phyloP scores from a whole-genome alignment of 495 filamentous ascomycete genomes.

The Friedmanniomyces endolithicus region DNA sequence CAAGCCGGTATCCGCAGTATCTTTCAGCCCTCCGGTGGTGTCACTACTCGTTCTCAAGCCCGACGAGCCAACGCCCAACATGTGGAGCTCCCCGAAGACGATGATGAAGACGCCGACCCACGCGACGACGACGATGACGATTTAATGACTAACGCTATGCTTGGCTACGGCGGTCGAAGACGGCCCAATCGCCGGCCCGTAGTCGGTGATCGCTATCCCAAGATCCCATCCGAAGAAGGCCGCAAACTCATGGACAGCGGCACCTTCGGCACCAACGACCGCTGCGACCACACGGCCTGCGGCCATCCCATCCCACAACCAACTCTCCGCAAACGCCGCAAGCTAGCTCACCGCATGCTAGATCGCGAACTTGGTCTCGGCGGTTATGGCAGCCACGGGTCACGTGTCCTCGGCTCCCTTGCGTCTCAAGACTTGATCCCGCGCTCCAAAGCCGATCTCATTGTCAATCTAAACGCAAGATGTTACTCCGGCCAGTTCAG shows the following conservation, averaged over 20 bases:
- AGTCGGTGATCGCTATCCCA: constrained; percentile 43
- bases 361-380: constrained; percentile 67
- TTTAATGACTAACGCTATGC: constrained; percentile 20
- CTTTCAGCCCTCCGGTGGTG: constrained; percentile 24
- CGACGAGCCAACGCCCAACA: constrained; percentile 8
- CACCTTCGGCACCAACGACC: constrained; percentile 54
- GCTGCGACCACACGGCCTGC: constrained; percentile 27
- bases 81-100: constrained; percentile 30
- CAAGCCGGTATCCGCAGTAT: constrained; percentile 31
- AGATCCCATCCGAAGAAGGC: constrained; percentile 66
- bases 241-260: constrained; percentile 66
- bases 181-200: constrained; percentile 15
- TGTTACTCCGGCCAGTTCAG: constrained; percentile 96
- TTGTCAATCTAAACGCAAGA: constrained; percentile 71
- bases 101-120: constrained; percentile 26
- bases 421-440: constrained; percentile 45
- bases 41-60: constrained; percentile 27
- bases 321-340: constrained; percentile 44
- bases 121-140: constrained; percentile 34
- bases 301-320: constrained; percentile 24
- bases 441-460: constrained; percentile 63
- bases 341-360: constrained; percentile 53
- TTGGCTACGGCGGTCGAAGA: constrained; percentile 13
- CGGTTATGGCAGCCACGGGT: constrained; percentile 31
- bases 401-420: constrained; percentile 27